Conservation (phyloP, 176 grass and related monocot genomes). For the Eragrostis nindensis region DNA sequence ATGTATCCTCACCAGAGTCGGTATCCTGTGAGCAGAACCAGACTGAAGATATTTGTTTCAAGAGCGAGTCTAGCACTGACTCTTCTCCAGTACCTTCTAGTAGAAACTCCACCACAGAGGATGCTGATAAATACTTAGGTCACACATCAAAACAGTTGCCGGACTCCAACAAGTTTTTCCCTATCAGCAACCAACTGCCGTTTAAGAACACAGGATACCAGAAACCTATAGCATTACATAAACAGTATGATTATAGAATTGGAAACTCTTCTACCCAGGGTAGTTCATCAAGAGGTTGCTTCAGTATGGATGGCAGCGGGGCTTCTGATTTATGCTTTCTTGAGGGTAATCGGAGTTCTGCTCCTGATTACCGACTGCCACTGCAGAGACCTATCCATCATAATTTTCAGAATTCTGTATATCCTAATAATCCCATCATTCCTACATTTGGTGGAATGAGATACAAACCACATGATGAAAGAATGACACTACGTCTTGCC, state of each 20-base stretch:
- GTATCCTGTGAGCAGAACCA: slow-evolving; percentile 53
- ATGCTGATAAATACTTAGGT: slow-evolving; percentile 58
- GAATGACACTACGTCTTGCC: slow-evolving; percentile 66
- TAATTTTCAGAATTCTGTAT: slow-evolving; percentile 52
- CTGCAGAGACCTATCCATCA: slow-evolving; percentile 28
- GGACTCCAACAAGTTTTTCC: slow-evolving; percentile 47
- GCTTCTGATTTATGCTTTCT: slow-evolving; percentile 71
- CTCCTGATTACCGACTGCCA: slow-evolving; percentile 30
- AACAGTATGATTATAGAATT: slow-evolving; percentile 51
- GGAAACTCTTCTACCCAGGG: slow-evolving; percentile 39
- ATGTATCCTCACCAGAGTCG: slow-evolving; percentile 46
- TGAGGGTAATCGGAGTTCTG: slow-evolving; percentile 50
- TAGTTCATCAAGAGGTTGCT: slow-evolving; percentile 41
- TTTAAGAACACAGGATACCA: slow-evolving; percentile 38
- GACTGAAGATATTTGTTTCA: slow-evolving; percentile 60
- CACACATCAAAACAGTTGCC: slow-evolving; percentile 51
- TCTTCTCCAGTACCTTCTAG: slow-evolving; percentile 87
- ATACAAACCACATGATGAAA: slow-evolving; percentile 75
- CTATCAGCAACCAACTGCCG: slow-evolving; percentile 41
- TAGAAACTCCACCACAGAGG: slow-evolving; percentile 71
- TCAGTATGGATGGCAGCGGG: slow-evolving; percentile 50
- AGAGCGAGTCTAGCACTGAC: slow-evolving; percentile 89
- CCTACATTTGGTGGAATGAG: slow-evolving; percentile 57
- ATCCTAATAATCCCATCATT: slow-evolving; percentile 47
- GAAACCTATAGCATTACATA: slow-evolving; percentile 38